Evolutionary conservation across 805 yeast species (phyloP).

Genomic region (Yamadazyma scolyti): DNA sequence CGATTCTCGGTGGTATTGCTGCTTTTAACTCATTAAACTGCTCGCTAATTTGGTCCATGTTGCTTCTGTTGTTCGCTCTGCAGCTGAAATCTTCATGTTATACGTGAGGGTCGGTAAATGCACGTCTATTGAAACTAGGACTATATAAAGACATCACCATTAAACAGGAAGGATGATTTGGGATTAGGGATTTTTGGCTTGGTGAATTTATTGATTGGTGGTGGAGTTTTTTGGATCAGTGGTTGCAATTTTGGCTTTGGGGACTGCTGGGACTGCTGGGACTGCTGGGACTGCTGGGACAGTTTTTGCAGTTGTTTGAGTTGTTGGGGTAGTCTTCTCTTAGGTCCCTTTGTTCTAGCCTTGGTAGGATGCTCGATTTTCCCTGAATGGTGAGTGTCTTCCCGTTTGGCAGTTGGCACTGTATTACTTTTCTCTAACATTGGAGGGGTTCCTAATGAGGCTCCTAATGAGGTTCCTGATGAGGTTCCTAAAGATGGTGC

Average conservation of each 20-base stretch:
- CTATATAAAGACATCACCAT: constrained; percentile 13
- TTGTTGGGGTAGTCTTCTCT: constrained; percentile 41
- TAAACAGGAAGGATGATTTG: constrained; percentile 9
- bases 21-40: constrained; percentile 8
- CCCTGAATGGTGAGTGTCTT: constrained; percentile 11
- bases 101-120: background rate
- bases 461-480: background rate
- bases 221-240: constrained; percentile 4
- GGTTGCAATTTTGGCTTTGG: background rate
- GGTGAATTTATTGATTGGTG: constrained; percentile 8
- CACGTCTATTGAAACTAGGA: constrained; percentile 1
- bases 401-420: constrained; percentile 5
- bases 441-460: background rate
- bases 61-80: background rate
- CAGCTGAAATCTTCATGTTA: too few relatives aligned
- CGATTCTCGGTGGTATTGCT: constrained; percentile 8
- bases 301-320: constrained; percentile 1
- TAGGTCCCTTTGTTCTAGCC: constrained; percentile 49
- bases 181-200: constrained; percentile 9
- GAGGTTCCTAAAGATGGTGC: constrained; percentile 14
- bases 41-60: constrained; percentile 8
- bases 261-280: too few relatives aligned
- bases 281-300: too few relatives aligned
- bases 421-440: constrained; percentile 6
- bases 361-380: constrained; percentile 45